Base-by-base conservation (phyloP, 2,329 filamentous ascomycete genomes). In the Colletotrichum sp. region DNA sequence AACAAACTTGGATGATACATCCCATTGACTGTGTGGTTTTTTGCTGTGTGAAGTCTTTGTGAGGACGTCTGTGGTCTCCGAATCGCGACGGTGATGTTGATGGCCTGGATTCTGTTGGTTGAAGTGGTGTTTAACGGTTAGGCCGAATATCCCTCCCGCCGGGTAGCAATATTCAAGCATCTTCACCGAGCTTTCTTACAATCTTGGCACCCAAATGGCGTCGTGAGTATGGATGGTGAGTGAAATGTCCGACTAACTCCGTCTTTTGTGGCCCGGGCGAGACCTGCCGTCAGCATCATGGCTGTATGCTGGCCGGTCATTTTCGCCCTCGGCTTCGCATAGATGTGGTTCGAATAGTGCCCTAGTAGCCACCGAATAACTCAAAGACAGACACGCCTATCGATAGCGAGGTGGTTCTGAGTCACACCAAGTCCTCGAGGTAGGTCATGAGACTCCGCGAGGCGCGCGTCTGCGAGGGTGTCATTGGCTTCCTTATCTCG, bases 221-320 rank as follows among this genome's bases (percentile, higher is more conserved):
- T 44, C 39, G 36, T 39, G 36, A n/a, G 18, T 18, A 10, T 12
- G 39, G 5, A 44, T 49, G 44, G 10, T 13, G n/a, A 21, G 18
- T n/a, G 9, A 49, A 49, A 13, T 1, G 9, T 1, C 10, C 0
- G 3, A 3, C 18, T 49, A 2, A 3, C 44, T 21, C 3, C 0
- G 3, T 21, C 10, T 21, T n/a, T 1, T 49, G 5, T 49, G 39
- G 8, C 5, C 39, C 39, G 5, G 18, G 18, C 16, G 2, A 5
- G 8, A 10, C 18, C 8, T 44, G 1, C 8, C 18, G 2, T 44
- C 39, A n/a, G 39, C 8, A 12, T 44, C 39, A 44, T 1, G 39
- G 5, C 18, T 10, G 39, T 44, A 44, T 44, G 39, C 39, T 6
- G 18, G 5, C 9, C 0, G 39, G 3, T 12, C 5, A 44, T 44